These are phyloP conservation scores for Arxiozyma heterogenica DNA, from an alignment of 1,139 yeast species.

Conservation along the genomic window DNA sequence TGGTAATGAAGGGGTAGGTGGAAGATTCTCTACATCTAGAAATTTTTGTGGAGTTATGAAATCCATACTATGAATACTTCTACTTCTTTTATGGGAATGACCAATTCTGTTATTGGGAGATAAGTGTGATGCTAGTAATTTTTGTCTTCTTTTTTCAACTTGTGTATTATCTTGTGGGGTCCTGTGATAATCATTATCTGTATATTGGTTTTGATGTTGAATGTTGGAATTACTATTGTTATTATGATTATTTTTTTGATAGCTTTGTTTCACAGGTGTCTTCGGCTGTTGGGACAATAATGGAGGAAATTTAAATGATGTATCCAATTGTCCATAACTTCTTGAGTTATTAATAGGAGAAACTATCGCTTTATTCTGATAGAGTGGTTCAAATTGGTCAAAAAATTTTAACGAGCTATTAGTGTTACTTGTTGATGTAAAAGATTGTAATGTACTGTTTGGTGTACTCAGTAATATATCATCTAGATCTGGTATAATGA, in stretches of 20 bases:
- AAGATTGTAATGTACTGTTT: conserved; percentile 5
- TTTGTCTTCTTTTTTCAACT: conserved; percentile 20
- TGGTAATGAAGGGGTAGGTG: background rate
- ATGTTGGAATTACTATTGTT: background rate
- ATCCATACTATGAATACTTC: conserved; percentile 17
- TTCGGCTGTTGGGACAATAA: background rate
- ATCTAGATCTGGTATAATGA: conserved; percentile 24
- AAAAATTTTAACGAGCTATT: conserved; percentile 23
- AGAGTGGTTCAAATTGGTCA: conserved; percentile 14
- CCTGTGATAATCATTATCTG: conserved; percentile 15
- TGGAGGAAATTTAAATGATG: conserved; percentile 19
- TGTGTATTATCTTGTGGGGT: conserved; percentile 11
- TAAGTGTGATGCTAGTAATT: conserved; percentile 9
- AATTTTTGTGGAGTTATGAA: background rate
- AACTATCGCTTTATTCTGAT: background rate
- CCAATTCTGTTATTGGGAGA: conserved; percentile 9
- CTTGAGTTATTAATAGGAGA: background rate
- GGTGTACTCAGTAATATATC: conserved; percentile 12
- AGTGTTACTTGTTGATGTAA: conserved; percentile 1
- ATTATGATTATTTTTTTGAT: background rate
- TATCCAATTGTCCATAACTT: conserved; percentile 9
- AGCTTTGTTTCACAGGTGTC: background rate
- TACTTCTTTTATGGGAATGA: conserved; percentile 27
- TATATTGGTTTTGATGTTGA: background rate
- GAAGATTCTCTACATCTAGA: background rate